Evolutionary conservation across 23 red algal species (phyloP).

Genomic region (Pyropia yezoensis): DNA sequence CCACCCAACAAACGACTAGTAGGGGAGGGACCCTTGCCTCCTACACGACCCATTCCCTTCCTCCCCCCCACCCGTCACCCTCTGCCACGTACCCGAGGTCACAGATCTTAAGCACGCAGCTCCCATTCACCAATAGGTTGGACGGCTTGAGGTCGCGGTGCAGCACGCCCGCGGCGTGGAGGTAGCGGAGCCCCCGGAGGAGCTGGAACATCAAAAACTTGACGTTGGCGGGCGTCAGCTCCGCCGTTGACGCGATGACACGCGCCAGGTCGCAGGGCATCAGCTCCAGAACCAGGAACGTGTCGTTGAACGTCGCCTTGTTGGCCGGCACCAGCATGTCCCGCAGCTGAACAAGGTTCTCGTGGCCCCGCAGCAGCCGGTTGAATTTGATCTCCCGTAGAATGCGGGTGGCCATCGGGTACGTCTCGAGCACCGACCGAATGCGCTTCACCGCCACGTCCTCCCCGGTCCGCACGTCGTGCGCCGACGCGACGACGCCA

Average conservation of each 20-base stretch:
- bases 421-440: slow-evolving; percentile 67
- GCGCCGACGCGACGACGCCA: slow-evolving; percentile 83
- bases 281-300: slow-evolving; percentile 95
- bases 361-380: slow-evolving; percentile 65
- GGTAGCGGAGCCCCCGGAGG: slow-evolving; percentile 79
- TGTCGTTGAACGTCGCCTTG: slow-evolving; percentile 84
- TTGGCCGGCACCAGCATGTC: slow-evolving; percentile 80
- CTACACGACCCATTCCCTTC: neutral
- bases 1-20: too few species aligned
- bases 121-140: slow-evolving; percentile 78
- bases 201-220: slow-evolving; percentile 95
- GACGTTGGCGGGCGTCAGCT: slow-evolving; percentile 73
- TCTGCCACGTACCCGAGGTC: slow-evolving; percentile 52
- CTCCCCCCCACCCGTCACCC: too few species aligned
- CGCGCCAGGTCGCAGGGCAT: slow-evolving; percentile 88
- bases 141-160: slow-evolving; percentile 92
- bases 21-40: neutral
- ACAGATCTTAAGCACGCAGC: slow-evolving; percentile 63
- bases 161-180: slow-evolving; percentile 75
- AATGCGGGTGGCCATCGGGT: slow-evolving; percentile 82
- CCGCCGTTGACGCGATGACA: slow-evolving; percentile 63
- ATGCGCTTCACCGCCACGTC: slow-evolving; percentile 91
- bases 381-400: slow-evolving; percentile 86
- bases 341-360: slow-evolving; percentile 86
- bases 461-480: slow-evolving; percentile 71